Percentiles rank a stretch among this genome's conserved stretches.
phyloP scores from a whole-genome alignment of 805 yeast species.

The Saccharomycopsis schoenii region DNA sequence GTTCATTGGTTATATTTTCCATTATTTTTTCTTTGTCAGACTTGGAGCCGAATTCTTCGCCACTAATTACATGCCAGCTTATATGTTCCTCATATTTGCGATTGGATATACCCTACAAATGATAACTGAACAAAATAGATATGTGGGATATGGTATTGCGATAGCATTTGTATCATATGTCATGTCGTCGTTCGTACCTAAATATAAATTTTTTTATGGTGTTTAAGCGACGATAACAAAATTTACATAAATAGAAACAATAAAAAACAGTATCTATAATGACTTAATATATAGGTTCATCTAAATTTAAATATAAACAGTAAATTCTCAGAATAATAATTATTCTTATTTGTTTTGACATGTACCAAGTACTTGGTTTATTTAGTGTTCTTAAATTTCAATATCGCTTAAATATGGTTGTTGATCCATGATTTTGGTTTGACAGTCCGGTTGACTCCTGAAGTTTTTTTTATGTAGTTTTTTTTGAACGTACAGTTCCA shows the following conservation, averaged over 20 bases:
- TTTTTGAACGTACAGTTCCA: too few species aligned
- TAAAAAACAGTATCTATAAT: background rate
- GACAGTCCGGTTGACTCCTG: too few species aligned
- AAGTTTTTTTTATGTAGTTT: too few species aligned
- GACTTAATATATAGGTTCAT: too few species aligned
- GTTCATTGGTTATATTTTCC: constrained; percentile 46
- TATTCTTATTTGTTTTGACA: too few species aligned
- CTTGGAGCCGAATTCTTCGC: constrained; percentile 1
- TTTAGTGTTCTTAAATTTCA: too few species aligned
- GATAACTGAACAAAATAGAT: constrained; percentile 18
- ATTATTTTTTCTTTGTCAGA: constrained; percentile 45
- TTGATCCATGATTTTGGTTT: too few species aligned
- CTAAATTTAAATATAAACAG: too few species aligned
- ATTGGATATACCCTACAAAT: constrained; percentile 13
- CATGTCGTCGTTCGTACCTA: background rate
- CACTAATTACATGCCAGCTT: constrained; percentile 12
- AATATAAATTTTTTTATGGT: background rate
- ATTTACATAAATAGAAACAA: background rate
- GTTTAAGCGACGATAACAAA: background rate
- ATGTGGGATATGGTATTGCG: constrained; percentile 1
- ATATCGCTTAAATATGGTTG: too few species aligned
- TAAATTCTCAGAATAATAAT: too few species aligned
- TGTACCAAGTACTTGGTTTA: too few species aligned
- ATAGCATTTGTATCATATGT: background rate
- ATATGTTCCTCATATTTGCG: constrained; percentile 12